These are phyloP conservation scores for Penicillium desertorum DNA, from an alignment of 495 filamentous ascomycete genomes.

Conservation along the genomic window DNA sequence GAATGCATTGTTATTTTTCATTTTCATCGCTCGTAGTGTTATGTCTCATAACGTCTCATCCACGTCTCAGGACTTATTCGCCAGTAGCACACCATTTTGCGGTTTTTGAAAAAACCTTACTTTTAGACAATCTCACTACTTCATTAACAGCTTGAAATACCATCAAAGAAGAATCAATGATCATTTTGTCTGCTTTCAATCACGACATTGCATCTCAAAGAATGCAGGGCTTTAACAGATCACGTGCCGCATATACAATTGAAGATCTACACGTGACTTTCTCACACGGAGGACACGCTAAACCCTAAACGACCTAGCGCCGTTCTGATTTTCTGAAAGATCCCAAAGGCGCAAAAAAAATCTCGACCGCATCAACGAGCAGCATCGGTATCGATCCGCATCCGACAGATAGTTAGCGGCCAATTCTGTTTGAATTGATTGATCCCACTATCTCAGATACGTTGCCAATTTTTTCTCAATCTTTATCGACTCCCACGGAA, in stretches of 20 bases:
- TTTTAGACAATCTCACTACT: background rate
- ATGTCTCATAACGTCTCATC: background rate
- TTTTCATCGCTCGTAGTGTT: background rate
- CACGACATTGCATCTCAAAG: background rate
- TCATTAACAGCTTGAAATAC: background rate
- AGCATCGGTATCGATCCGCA: constrained; percentile 40
- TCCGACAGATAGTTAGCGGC: constrained; percentile 29
- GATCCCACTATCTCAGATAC: constrained; percentile 18
- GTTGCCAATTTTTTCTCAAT: constrained; percentile 15
- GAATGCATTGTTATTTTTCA: background rate
- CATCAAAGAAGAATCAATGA: background rate
- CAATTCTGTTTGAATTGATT: constrained; percentile 28
- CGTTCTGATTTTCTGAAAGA: constrained; percentile 49
- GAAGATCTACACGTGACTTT: constrained; percentile 30
- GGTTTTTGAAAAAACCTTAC: background rate
- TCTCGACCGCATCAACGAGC: constrained; percentile 49
- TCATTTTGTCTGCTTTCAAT: background rate
- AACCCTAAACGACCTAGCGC: constrained; percentile 33
- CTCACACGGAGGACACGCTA: constrained; percentile 28
- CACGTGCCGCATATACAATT: constrained; percentile 39
- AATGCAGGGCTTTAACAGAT: constrained; percentile 31
- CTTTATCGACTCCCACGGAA: constrained; percentile 20
- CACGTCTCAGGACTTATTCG: background rate
- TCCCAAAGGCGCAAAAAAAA: constrained; percentile 46
- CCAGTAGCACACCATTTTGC: background rate